Evolutionary conservation across 2,329 filamentous ascomycete genomes (phyloP).

Genomic region (Trichoderma brevicompactum): DNA sequence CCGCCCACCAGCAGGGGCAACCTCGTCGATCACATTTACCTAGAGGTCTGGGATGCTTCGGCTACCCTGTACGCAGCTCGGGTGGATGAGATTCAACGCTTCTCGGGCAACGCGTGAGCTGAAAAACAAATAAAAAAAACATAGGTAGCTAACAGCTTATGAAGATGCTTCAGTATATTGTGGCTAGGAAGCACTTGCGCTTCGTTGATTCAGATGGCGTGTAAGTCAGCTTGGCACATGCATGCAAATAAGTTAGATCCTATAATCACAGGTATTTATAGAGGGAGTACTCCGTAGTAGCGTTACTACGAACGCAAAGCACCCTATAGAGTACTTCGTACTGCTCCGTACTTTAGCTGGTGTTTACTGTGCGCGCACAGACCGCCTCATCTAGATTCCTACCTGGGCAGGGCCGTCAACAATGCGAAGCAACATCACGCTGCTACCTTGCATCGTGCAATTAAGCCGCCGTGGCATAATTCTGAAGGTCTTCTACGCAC

Average conservation of each 20-base stretch:
- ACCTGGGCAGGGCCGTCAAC: not conserved
- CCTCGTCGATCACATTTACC: constrained; percentile 23
- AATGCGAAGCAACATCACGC: not conserved
- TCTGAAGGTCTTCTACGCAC: too few species aligned
- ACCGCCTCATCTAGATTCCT: not conserved
- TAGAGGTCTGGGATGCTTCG: not conserved
- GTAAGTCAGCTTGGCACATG: too few species aligned
- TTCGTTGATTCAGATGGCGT: too few species aligned
- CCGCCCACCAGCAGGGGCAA: constrained; percentile 20
- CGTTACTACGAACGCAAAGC: not conserved
- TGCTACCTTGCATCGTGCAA: not conserved
- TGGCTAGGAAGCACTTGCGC: too few species aligned
- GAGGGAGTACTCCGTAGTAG: too few species aligned
- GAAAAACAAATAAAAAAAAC: not conserved
- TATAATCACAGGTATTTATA: too few species aligned
- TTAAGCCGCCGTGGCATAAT: too few species aligned
- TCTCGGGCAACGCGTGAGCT: constrained; percentile 13
- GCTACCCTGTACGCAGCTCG: constrained; percentile 7
- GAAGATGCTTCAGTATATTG: too few species aligned
- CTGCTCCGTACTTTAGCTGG: too few species aligned
- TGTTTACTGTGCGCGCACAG: constrained; percentile 3
- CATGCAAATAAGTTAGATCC: too few species aligned
- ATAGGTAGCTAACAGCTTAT: not conserved
- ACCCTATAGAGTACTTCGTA: too few species aligned
- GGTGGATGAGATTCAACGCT: constrained; percentile 9